A percentile compares a stretch with the other conserved stretches of the same genome.
phyloP scores from a whole-genome alignment of 1,139 yeast species.

The Kodamaea fungicola region DNA sequence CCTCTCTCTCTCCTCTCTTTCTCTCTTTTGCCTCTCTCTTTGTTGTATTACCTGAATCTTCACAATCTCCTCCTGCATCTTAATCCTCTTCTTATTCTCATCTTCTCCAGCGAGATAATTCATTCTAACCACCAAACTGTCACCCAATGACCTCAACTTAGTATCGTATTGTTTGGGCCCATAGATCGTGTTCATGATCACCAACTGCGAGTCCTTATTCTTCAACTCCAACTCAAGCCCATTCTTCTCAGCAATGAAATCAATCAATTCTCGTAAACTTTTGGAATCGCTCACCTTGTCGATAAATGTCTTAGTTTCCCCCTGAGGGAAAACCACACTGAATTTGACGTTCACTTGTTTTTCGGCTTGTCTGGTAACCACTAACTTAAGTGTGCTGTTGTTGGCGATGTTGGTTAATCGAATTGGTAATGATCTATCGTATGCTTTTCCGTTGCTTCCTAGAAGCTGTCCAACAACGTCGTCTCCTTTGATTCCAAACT shows the following conservation, averaged over 20 bases:
- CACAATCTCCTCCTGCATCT: constrained; percentile 21
- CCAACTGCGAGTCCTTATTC: constrained; percentile 8
- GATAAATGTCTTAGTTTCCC: constrained; percentile 8
- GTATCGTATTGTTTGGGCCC: constrained; percentile 6
- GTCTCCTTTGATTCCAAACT: constrained; percentile 19
- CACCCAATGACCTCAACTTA: constrained; percentile 10
- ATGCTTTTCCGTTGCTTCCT: constrained; percentile 24
- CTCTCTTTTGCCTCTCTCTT: constrained; percentile 9
- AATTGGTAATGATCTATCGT: constrained; percentile 33
- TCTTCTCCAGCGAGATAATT: constrained; percentile 12
- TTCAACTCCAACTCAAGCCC: constrained; percentile 6
- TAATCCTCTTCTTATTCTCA: constrained; percentile 8
- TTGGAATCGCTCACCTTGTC: constrained; percentile 9
- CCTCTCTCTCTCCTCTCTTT: constrained; percentile 8
- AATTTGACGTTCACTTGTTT: constrained; percentile 11
- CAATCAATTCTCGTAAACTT: constrained; percentile 8
- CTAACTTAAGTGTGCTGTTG: constrained; percentile 27
- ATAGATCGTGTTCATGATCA: constrained; percentile 11
- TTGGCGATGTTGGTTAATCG: constrained; percentile 32
- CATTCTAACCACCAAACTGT: constrained; percentile 20
- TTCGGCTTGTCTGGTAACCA: constrained; percentile 12
- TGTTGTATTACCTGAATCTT: constrained; percentile 19
- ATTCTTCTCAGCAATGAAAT: constrained; percentile 6
- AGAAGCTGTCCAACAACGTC: constrained; percentile 24
- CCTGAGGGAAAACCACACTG: constrained; percentile 7